Evolutionary conservation across 192 early-diverging fungal genomes (phyloP), one percentile per base, ranked within the genome.

Genomic region (Thoreauomyces humboldtii): DNA sequence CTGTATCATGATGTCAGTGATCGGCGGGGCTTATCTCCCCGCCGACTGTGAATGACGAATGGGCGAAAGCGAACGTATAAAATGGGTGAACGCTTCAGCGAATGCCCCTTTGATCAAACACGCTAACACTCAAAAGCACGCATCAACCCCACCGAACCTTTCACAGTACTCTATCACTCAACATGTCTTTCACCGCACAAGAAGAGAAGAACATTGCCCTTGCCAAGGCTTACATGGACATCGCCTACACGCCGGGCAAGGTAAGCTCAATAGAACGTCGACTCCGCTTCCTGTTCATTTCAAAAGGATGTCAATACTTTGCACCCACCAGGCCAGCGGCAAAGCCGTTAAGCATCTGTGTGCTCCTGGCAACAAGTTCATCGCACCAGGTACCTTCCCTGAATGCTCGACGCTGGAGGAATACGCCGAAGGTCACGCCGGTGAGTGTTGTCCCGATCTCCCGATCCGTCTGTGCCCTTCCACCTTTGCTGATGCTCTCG

Each of bases 181-280:
- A 28, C 2, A 57, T 57, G 33, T 37, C 19, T 36, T 57, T 38
- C 55, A 57, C 55, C 55, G 37, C 17, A 14, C 55, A 57, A 19
- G 55, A 57, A 19, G n/a, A 57, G 55, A 33, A 37, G n/a, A 57
- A 57, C 21, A 57, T 57, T 14, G 55, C 32, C 4, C 37, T 57
- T 2, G 55, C 55, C 17, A 57, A 57, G 37, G 55, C 34, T 11
- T 57, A 57, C 55, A 57, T 57, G 55, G 2, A 28, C 2, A 57
- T 57, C 34, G 32, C 55, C 2, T 57, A 57, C 34, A 24, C 55
- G 2, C 55, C 55, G 2, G 50, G 50, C 50, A 57, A 57, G 21
- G 55, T 12, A 57, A 15, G 25, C 38, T 9, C n/a, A n/a, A n/a
- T n/a, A n/a, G n/a, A n/a, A n/a, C n/a, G n/a, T n/a, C n/a, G n/a